Percentiles rank a stretch among this genome's conserved stretches.
These are phyloP conservation scores for Colletotrichum orbiculare DNA, from an alignment of 2,329 filamentous ascomycete genomes.

Conservation along the genomic window DNA sequence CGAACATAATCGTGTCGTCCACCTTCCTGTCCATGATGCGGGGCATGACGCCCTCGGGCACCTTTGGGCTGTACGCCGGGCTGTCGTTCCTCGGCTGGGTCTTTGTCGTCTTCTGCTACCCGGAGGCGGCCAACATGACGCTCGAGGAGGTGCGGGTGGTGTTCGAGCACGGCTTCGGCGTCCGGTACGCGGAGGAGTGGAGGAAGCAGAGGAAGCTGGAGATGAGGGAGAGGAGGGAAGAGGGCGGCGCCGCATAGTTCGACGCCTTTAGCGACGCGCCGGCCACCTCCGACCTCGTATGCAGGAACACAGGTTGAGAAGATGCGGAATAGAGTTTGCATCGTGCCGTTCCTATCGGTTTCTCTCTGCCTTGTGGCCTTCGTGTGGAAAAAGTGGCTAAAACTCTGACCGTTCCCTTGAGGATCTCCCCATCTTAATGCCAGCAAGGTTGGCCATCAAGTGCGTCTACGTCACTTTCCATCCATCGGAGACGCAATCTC, in stretches of 20 bases:
- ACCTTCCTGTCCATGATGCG: conserved; percentile 63
- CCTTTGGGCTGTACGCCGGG: conserved; percentile 63
- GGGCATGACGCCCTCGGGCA: conserved; percentile 58
- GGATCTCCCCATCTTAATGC: too few relatives aligned
- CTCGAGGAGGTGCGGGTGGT: conserved; percentile 64
- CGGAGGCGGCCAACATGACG: conserved; percentile 65
- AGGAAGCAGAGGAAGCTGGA: conserved; percentile 47
- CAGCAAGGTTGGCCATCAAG: too few relatives aligned
- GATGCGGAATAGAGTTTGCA: too few relatives aligned
- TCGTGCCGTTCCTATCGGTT: too few relatives aligned
- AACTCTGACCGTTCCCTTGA: too few relatives aligned
- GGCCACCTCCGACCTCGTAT: too few relatives aligned
- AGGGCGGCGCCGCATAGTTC: not conserved
- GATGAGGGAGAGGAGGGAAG: conserved; percentile 2
- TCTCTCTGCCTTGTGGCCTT: too few relatives aligned
- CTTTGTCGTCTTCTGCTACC: conserved; percentile 61
- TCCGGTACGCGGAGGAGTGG: conserved; percentile 52
- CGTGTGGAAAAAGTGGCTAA: too few relatives aligned
- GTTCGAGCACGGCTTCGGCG: conserved; percentile 60
- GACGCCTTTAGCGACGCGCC: not conserved
- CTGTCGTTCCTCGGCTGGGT: conserved; percentile 60
- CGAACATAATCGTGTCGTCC: conserved; percentile 60
- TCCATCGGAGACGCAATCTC: too few relatives aligned
- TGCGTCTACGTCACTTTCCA: too few relatives aligned
- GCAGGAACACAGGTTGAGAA: too few relatives aligned